These are phyloP conservation scores for Macadamia tetraphylla DNA, from an alignment of 164 flowering plant species.

Conservation along the genomic window DNA sequence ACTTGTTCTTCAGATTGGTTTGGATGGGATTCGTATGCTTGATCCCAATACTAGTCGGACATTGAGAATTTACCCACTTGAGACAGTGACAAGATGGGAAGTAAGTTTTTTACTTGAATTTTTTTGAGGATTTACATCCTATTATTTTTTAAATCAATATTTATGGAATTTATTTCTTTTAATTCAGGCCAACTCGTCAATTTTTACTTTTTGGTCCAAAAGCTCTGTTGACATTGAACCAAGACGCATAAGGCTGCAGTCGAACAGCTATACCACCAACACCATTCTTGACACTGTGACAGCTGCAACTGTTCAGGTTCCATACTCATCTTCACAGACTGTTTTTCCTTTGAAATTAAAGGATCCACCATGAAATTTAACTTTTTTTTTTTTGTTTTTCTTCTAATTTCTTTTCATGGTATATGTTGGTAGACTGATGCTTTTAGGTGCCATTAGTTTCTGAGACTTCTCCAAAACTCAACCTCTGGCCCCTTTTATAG, in stretches of 20 bases:
- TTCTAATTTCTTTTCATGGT: too few species aligned
- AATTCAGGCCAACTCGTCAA: constrained; percentile 68
- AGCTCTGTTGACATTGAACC: constrained; percentile 90
- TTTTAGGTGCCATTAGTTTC: too few species aligned
- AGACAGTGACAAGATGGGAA: constrained; percentile 84
- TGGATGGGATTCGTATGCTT: constrained; percentile 97
- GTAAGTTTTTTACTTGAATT: constrained; percentile 33
- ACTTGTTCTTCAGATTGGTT: constrained; percentile 56
- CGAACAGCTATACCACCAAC: constrained; percentile 84
- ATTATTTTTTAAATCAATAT: neutral
- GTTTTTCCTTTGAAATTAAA: too few species aligned
- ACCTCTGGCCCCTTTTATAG: too few species aligned
- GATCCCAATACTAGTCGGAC: constrained; percentile 74
- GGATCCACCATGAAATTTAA: too few species aligned
- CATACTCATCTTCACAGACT: neutral
- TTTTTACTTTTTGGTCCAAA: constrained; percentile 84
- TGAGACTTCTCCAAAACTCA: too few species aligned
- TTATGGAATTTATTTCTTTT: constrained; percentile 6
- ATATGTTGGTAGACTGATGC: too few species aligned
- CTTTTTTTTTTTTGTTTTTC: too few species aligned
- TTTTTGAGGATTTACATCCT: neutral
- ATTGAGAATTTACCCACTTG: constrained; percentile 89
- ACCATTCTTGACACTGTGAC: constrained; percentile 86
- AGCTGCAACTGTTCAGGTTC: constrained; percentile 93
- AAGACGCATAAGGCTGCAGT: constrained; percentile 86